phyloP scores from a whole-genome alignment of 139 green algal species.

The Zygnema circumcarinatum region DNA sequence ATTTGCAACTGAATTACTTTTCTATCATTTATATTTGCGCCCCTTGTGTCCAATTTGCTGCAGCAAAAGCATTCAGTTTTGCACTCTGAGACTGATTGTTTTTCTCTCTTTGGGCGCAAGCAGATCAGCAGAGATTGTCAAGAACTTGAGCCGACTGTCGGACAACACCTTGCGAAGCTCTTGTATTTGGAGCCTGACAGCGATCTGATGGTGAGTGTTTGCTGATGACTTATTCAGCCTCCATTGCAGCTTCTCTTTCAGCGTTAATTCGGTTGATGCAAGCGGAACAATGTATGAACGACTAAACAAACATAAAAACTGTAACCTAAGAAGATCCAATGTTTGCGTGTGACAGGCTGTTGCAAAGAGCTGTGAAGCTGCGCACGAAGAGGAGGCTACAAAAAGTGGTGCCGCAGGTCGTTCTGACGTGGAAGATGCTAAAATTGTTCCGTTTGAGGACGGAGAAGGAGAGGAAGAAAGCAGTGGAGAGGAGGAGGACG shows the following conservation, averaged over 20 bases:
- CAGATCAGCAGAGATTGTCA: slow-evolving; percentile 58
- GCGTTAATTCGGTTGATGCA: background rate
- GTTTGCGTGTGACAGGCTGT: slow-evolving; percentile 11
- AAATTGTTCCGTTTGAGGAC: slow-evolving; percentile 14
- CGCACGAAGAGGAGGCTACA: background rate
- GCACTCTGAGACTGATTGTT: too few species aligned
- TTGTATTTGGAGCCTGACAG: slow-evolving; percentile 52
- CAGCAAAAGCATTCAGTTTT: too few species aligned
- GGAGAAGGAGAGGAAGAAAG: background rate
- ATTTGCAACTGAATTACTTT: too few species aligned
- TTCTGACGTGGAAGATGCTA: background rate
- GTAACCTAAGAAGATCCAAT: too few species aligned
- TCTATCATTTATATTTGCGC: too few species aligned
- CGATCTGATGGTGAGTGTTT: slow-evolving; percentile 40
- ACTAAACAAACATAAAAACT: too few species aligned
- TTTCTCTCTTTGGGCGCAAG: too few species aligned
- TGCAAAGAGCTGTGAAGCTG: background rate
- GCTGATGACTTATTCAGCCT: background rate
- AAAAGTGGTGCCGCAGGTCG: background rate
- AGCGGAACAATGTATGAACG: slow-evolving; percentile 1
- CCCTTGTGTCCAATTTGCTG: too few species aligned
- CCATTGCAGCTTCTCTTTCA: background rate
- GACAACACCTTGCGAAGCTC: slow-evolving; percentile 28
- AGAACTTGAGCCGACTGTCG: slow-evolving; percentile 52
- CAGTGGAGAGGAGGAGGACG: slow-evolving; percentile 3